phyloP scores from a whole-genome alignment of 768 basidiomycete species.

The Gymnopilus dilepis region DNA sequence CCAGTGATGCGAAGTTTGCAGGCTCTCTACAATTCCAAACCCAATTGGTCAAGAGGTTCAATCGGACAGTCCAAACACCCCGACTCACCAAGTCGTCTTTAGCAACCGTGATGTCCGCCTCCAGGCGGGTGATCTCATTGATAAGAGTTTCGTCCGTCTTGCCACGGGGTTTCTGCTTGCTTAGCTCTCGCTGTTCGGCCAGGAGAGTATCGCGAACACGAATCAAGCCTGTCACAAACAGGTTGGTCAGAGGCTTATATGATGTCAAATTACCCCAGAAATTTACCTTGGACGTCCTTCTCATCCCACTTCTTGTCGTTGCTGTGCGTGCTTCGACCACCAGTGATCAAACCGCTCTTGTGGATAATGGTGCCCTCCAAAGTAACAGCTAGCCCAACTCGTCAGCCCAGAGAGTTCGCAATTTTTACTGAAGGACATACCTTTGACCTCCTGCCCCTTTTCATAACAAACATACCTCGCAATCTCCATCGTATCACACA shows the following conservation, averaged over 20 bases:
- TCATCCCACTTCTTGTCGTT: slow-evolving; percentile 94
- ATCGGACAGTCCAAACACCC: background rate
- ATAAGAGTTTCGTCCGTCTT: slow-evolving; percentile 84
- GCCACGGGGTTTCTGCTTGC: slow-evolving; percentile 80
- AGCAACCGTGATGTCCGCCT: slow-evolving; percentile 74
- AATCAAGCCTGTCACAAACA: slow-evolving; percentile 38
- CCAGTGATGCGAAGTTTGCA: slow-evolving; percentile 78
- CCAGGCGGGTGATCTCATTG: slow-evolving; percentile 77
- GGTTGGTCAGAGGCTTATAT: background rate
- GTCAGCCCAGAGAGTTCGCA: slow-evolving; percentile 53
- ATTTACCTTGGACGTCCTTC: slow-evolving; percentile 84
- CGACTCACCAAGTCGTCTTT: slow-evolving; percentile 81
- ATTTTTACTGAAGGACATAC: slow-evolving; percentile 45
- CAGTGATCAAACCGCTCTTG: slow-evolving; percentile 96
- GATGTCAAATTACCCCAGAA: background rate
- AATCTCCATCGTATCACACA: slow-evolving; percentile 95
- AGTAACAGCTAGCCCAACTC: slow-evolving; percentile 94
- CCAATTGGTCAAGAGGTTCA: background rate
- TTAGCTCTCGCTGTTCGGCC: slow-evolving; percentile 81
- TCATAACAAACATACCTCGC: slow-evolving; percentile 92
- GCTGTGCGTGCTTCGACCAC: slow-evolving; percentile 81
- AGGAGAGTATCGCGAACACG: slow-evolving; percentile 75
- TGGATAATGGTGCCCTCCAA: slow-evolving; percentile 97
- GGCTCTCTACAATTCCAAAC: slow-evolving; percentile 71
- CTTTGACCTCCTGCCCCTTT: slow-evolving; percentile 95